Evolutionary conservation across 176 grass and related monocot species (phyloP), one percentile per base, ranked within the genome.

Genomic region (Oryza meyeriana): DNA sequence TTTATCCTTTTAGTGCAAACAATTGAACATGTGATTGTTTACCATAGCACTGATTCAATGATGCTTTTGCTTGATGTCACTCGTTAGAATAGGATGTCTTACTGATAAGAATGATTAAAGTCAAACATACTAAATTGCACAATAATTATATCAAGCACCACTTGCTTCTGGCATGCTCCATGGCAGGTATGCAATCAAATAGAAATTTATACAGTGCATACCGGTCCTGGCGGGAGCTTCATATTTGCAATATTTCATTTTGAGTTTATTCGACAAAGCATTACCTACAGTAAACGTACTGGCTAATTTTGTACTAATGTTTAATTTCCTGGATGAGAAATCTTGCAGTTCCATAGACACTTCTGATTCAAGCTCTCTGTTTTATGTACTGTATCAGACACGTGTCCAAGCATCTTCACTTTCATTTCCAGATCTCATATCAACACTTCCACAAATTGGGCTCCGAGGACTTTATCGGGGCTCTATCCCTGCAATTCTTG

Each of bases 381-480:
- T 55, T 81, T 84, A 33, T 85, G 7, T 76, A 24, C 25, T 52
- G 62, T 71, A 48, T 77, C 79, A 98, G 93, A 95, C 96, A 80
- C 86, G 96, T 65, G 79, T 98, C 58, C 96, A 98, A 98, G 93
- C 96, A 76, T 98, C 96, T 39, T 91, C 93, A 6, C 90, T 98
- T 79, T 98, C 96, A 82, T 98, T 98, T 81, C 90, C 92, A 27
- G 95, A 98, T 69, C 88, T 98, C 29, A 84, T 95, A 26, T 93
- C 92, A 40, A 93, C 91, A 62, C 88, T 98, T 36, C 92, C 95
- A 48, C 70, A 98, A 91, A 98, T 98, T 82, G 92, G 95, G 30
- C 16, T 98, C 88, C 92, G 22, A 75, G 95, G 95, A 88, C 63
- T 98, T 39, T 98, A 98, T 86, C 85, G 95, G 77, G 95, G 95